Evolutionary conservation across 75 land plant genomes (phyloP), one percentile per base, ranked within the genome.

Genomic region (Cunninghamia lanceolata): DNA sequence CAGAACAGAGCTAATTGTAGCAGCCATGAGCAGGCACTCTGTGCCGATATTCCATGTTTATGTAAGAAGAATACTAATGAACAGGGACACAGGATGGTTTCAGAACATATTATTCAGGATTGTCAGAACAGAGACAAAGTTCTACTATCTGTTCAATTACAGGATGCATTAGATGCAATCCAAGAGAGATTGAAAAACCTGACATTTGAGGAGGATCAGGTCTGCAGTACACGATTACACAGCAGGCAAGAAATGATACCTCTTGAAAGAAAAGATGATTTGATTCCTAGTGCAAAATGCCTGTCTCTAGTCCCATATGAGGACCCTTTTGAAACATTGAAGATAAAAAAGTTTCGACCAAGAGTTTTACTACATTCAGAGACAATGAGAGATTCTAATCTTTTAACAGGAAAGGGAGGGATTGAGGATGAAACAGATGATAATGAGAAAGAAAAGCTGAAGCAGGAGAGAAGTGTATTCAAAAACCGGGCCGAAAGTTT

Each of bases 401-500:
- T 83, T 54, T 68, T 89, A 28, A 89, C 84, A 85, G 85, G 85
- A 28, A 82, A 83, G 68, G 54, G 43, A 43, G 73, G 28, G 63
- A n/a, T 52, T 75, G 40, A 32, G 56, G 85, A 78, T 39, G 54
- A 83, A 9, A 75, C 53, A 66, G 19, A 46, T 8, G 53, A 42
- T 30, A 66, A 32, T 32, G 81, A 83, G 43, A 63, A 74, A 73
- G 81, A 89, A 66, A 30, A 59, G 38, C 59, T 70, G 91, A 88
- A 89, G 28, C 35, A 74, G 36, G 88, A 89, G 54, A 70, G 91
- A 52, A 76, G 74, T 3, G 5, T 56, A 8, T 86, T 86, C 73
- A 90, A 86, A 86, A 74, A 66, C 5, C 83, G 68, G 59, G 88
- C 91, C 0, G 82, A 82, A 52, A 38, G 36, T 74, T 90, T 90